phyloP scores from a whole-genome alignment of 75 land plant species.

The Cupressus sempervirens region DNA sequence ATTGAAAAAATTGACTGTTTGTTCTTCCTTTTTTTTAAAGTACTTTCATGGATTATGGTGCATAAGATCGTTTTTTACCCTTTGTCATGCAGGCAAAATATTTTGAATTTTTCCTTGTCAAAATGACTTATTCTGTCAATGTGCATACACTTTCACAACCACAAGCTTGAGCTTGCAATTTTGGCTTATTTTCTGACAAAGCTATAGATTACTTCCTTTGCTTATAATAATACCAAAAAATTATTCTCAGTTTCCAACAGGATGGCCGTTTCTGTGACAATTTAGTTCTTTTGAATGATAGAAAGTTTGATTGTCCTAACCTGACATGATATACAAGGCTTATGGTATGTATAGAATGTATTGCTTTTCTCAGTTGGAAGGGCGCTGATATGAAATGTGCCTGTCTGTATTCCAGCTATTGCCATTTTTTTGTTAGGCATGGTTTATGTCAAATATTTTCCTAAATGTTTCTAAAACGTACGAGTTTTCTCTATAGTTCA shows the following conservation, averaged over 20 bases:
- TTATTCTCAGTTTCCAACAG: neutral
- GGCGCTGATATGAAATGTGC: neutral
- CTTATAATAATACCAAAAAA: neutral
- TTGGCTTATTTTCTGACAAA: neutral
- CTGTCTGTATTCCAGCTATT: neutral
- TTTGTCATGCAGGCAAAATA: neutral
- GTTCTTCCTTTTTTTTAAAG: neutral
- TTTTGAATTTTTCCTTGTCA: neutral
- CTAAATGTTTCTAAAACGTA: neutral
- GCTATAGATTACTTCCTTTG: neutral
- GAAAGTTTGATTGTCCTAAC: neutral
- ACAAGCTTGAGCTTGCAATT: neutral
- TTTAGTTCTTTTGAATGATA: neutral
- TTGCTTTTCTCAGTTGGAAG: neutral
- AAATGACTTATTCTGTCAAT: neutral
- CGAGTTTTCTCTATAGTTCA: neutral
- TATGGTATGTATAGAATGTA: neutral
- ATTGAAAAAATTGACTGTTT: neutral
- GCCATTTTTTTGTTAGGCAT: neutral
- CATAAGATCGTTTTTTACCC: neutral
- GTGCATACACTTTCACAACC: neutral
- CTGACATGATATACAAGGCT: neutral
- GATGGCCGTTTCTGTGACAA: neutral
- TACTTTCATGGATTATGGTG: neutral
- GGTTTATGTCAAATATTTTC: neutral